Evolutionary conservation across 345 rosid species (phyloP).

Genomic region (Corchorus olitorius): DNA sequence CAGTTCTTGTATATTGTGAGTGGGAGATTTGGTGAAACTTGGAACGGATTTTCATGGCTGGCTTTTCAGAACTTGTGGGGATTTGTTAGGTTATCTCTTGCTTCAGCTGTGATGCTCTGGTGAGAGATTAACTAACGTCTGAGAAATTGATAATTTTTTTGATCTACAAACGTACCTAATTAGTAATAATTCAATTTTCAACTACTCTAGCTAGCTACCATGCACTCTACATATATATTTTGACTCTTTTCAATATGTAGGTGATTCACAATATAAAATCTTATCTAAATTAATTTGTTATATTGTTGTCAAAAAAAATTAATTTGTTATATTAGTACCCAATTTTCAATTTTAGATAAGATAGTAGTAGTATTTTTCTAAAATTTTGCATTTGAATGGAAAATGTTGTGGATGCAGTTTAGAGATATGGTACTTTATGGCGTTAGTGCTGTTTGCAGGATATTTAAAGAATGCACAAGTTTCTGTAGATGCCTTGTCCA

Average conservation of each 20-base stretch:
- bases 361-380: neutral
- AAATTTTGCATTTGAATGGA: neutral
- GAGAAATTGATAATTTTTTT: too few relatives aligned
- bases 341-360: too few relatives aligned
- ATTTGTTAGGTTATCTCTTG: constrained; percentile 46
- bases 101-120: constrained; percentile 69
- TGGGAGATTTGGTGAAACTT: constrained; percentile 59
- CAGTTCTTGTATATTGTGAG: constrained; percentile 64
- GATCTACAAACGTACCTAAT: too few relatives aligned
- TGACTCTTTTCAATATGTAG: too few relatives aligned
- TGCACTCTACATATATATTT: too few relatives aligned
- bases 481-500: constrained; percentile 81
- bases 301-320: too few relatives aligned
- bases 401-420: constrained; percentile 44
- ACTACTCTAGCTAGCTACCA: too few relatives aligned
- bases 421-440: constrained; percentile 88
- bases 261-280: too few relatives aligned
- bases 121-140: constrained; percentile 3
- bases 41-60: constrained; percentile 46
- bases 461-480: constrained; percentile 74
- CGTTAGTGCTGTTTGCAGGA: constrained; percentile 81
- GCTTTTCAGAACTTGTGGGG: constrained; percentile 47
- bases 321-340: too few relatives aligned
- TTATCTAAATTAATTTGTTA: too few relatives aligned
- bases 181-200: too few relatives aligned